Evolutionary conservation across 2,329 filamentous ascomycete genomes (phyloP).

Genomic region (Fusarium hostae): DNA sequence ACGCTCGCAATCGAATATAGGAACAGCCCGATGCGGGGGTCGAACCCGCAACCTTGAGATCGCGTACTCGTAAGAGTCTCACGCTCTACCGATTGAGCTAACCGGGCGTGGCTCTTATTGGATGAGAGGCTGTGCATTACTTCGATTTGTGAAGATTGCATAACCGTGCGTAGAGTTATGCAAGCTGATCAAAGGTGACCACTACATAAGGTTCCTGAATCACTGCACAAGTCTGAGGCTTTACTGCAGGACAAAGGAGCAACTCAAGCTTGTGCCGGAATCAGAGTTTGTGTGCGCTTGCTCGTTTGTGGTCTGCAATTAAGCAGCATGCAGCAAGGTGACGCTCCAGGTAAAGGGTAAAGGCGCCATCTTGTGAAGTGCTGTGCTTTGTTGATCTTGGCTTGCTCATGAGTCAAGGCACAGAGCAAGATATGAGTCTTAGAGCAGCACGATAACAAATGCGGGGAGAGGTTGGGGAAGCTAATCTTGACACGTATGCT

Average conservation of each 20-base stretch:
- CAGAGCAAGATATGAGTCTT: accelerated
- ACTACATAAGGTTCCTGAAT: not conserved
- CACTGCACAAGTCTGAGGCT: not conserved
- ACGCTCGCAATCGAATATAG: conserved; percentile 38
- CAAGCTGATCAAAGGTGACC: not conserved
- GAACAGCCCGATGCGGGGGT: conserved; percentile 57
- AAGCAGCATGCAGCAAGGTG: not conserved
- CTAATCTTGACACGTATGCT: not conserved
- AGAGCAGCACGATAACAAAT: not conserved
- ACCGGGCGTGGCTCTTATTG: conserved; percentile 48
- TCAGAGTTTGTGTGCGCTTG: not conserved
- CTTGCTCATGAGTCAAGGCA: accelerated
- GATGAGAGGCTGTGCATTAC: not conserved
- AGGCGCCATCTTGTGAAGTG: not conserved
- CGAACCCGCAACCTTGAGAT: conserved; percentile 69
- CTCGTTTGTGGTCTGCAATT: not conserved
- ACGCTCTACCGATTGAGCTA: conserved; percentile 67
- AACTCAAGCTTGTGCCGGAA: not conserved
- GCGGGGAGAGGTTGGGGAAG: not conserved
- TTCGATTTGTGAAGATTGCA: not conserved
- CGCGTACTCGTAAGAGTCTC: conserved; percentile 66
- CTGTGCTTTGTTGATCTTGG: not conserved
- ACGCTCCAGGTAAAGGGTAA: not conserved
- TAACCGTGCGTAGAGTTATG: not conserved
- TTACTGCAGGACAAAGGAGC: not conserved